Conservation (phyloP, 1,284 basidiomycete species). For the Mycosarcoma maydis region DNA sequence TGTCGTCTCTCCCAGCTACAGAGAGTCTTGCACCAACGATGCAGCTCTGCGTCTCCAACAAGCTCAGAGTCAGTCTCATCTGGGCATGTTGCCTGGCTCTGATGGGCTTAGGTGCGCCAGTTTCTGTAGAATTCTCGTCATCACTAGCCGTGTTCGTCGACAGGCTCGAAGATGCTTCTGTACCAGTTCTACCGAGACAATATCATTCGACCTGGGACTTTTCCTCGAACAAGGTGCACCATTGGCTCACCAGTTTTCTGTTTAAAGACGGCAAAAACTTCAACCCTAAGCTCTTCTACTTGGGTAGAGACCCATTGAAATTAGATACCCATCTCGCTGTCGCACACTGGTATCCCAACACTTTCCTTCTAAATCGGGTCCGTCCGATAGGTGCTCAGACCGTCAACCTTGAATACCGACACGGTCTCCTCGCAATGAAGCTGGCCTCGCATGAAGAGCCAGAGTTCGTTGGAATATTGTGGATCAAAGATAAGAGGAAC, state of each 20-base stretch:
- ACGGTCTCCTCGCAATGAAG: conserved; percentile 5
- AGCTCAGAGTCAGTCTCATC: too few species aligned
- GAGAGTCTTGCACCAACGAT: too few species aligned
- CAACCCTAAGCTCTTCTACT: not conserved
- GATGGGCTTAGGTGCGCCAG: not conserved
- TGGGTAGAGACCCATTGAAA: not conserved
- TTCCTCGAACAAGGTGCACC: not conserved
- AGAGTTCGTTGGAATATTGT: conserved; percentile 9
- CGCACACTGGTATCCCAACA: conserved; percentile 1
- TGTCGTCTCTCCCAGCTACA: too few species aligned
- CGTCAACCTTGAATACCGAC: not conserved
- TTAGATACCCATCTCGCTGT: not conserved
- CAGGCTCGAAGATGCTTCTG: not conserved
- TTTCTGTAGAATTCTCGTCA: not conserved
- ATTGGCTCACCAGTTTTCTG: not conserved
- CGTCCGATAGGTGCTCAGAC: not conserved
- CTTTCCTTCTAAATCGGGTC: not conserved
- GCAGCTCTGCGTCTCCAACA: too few species aligned
- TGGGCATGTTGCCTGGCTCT: too few species aligned
- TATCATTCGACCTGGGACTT: conserved; percentile 1
- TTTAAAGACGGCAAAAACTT: conserved; percentile 1
- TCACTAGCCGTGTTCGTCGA: not conserved
- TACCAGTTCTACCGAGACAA: not conserved
- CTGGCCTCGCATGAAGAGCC: conserved; percentile 7
- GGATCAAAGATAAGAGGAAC: not conserved